Evolutionary conservation across 2,329 filamentous ascomycete species (phyloP).

Genomic region (Fusarium pininemorale): DNA sequence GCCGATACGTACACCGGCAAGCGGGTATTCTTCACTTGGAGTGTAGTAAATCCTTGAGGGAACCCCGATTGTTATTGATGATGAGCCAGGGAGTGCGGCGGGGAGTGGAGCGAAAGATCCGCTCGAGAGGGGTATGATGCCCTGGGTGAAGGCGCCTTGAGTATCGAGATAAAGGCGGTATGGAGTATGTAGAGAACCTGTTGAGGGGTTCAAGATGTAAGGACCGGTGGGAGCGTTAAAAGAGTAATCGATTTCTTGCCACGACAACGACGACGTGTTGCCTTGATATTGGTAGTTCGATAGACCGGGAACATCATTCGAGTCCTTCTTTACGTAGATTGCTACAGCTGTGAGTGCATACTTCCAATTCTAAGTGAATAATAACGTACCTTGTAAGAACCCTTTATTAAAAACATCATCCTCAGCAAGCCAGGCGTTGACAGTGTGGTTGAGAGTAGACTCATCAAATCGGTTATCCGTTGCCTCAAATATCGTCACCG

Average conservation of each 20-base stretch:
- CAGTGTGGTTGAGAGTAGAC: neutral
- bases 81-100: neutral
- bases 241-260: neutral
- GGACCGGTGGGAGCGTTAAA: neutral
- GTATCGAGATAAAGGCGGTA: neutral
- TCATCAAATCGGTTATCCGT: rapidly evolving
- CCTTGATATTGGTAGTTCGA: neutral
- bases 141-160: neutral
- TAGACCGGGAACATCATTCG: neutral
- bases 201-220: neutral
- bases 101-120: neutral
- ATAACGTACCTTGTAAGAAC: neutral
- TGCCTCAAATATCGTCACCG: neutral
- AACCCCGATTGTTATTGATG: neutral
- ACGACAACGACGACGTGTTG: neutral
- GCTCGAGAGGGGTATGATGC: neutral
- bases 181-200: neutral
- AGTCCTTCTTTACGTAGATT: neutral
- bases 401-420: neutral
- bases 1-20: neutral
- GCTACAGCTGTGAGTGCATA: neutral
- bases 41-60: neutral
- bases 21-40: neutral
- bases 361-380: neutral
- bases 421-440: neutral